Percentiles rank a stretch among this genome's conserved stretches.
Evolutionary conservation across 148 eudicot genomes (phyloP).

Genomic region (Chenopodium berlandieri): DNA sequence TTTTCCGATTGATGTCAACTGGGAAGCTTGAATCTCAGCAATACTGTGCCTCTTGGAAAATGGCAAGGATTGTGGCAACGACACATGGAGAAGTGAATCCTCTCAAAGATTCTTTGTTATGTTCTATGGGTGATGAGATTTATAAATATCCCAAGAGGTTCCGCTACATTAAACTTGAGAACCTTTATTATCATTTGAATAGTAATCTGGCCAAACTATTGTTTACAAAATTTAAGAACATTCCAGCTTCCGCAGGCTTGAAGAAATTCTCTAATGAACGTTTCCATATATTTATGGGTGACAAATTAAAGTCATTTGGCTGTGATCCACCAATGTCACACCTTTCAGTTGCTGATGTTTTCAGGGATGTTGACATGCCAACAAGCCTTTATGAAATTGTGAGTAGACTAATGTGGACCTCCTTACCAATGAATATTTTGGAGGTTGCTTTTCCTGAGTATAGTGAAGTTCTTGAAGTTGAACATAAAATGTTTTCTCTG

Average conservation of each 20-base stretch:
- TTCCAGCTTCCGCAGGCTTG: slow-evolving; percentile 9
- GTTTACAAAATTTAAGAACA: slow-evolving; percentile 26
- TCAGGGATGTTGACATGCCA: slow-evolving; percentile 47
- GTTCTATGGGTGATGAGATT: slow-evolving; percentile 34
- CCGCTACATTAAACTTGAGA: slow-evolving; percentile 49
- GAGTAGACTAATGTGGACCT: slow-evolving; percentile 41
- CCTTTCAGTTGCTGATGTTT: slow-evolving; percentile 34
- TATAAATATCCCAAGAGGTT: slow-evolving; percentile 40
- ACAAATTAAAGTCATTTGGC: slow-evolving; percentile 43
- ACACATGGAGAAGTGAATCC: slow-evolving; percentile 35
- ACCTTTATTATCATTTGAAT: slow-evolving; percentile 45
- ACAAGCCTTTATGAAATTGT: slow-evolving; percentile 64
- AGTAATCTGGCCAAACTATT: slow-evolving; percentile 39
- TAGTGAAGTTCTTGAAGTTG: slow-evolving; percentile 34
- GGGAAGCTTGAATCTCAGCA: slow-evolving; percentile 76
- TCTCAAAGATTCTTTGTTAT: slow-evolving; percentile 44
- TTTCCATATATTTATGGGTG: slow-evolving; percentile 43
- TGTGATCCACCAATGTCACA: slow-evolving; percentile 32
- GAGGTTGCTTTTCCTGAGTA: slow-evolving; percentile 48
- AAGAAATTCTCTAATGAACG: slow-evolving; percentile 25
- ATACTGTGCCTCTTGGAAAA: slow-evolving; percentile 53
- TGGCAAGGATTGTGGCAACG: slow-evolving; percentile 15
- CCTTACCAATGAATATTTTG: slow-evolving; percentile 50
- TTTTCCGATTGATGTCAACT: slow-evolving; percentile 63
- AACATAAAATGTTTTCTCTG: slow-evolving; percentile 36